Conservation (phyloP, 2,329 filamentous ascomycete species). For the Thielaviopsis ethacetica region DNA sequence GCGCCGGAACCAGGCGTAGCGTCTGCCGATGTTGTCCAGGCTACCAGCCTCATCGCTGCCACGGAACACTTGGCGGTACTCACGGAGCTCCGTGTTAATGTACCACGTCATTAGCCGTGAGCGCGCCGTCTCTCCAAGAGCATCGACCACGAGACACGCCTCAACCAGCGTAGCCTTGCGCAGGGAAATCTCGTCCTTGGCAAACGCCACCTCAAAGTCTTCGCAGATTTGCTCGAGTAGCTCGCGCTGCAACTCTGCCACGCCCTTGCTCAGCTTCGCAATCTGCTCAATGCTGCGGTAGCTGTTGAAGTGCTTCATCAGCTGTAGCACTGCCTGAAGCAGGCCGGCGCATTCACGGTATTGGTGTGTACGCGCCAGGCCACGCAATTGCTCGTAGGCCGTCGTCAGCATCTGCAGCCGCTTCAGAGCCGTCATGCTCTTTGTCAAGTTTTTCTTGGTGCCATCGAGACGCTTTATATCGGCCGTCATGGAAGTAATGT, state of each 20-base stretch:
- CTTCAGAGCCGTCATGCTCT: constrained; percentile 96
- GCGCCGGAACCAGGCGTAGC: constrained; percentile 92
- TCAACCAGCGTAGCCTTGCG: constrained; percentile 61
- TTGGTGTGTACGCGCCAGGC: constrained; percentile 68
- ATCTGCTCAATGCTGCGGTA: constrained; percentile 98
- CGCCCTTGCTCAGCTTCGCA: constrained; percentile 77
- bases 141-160: constrained; percentile 87
- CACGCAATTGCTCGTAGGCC: constrained; percentile 89
- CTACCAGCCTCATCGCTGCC: constrained; percentile 94
- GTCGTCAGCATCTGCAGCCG: constrained; percentile 96
- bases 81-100: constrained; percentile 87
- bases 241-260: constrained; percentile 83
- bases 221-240: constrained; percentile 96
- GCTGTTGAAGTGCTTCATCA: constrained; percentile 97
- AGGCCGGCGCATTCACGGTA: constrained; percentile 91
- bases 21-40: constrained; percentile 84
- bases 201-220: constrained; percentile 91
- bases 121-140: constrained; percentile 74
- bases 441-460: constrained; percentile 88
- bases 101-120: constrained; percentile 85
- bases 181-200: constrained; percentile 63
- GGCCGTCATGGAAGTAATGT: constrained; percentile 96
- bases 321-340: constrained; percentile 84
- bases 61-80: constrained; percentile 89
- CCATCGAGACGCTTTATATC: constrained; percentile 95